Evolutionary conservation across 345 rosid genomes (phyloP), one percentile per base, ranked within the genome.

Genomic region (Ceriops zippeliana): DNA sequence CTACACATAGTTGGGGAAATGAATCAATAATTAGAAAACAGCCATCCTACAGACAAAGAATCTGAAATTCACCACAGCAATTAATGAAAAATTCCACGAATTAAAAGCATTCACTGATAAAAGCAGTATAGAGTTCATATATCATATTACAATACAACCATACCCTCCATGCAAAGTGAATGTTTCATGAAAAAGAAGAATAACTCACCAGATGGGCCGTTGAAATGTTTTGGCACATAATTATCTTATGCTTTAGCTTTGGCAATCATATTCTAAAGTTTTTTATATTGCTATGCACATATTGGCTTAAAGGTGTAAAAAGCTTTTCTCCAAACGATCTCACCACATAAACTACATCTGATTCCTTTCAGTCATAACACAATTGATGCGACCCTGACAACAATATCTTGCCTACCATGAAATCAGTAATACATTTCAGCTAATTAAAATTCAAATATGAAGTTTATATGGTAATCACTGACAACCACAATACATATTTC

Each of bases 1-100:
- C 76, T 73, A 51, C 15, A 54, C 49, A 22, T 30, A 69, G 66
- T 51, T 37, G 68, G 35, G 7, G 31, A 63, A 31, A 38, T 22
- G 9, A 52, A 67, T 27, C 7, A 54, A 61, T 56, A 15, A 27
- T 57, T 26, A 65, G 64, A 72, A 58, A 42, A 32, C 52, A 46
- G 65, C 32, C 26, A 22, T 30, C 32, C 22, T 0, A 46, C 34
- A 15, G 11, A 63, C 9, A 11, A 31, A 6, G 26, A 17, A 47
- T 13, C 16, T 15, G 22, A 58, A 56, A n/a, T 24, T 62, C 32
- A 31, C 26, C 30, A 24, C 17, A 61, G 26, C 57, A 20, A 31
- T 26, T 52, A 54, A 52, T 11, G 7, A 9, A n/a, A 30, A 15
- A 60, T n/a, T 68, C 58, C 51, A 2, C 16, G 30, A 27, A 15